These are phyloP conservation scores for Naematelia aurantialba DNA, from an alignment of 768 basidiomycete genomes.

Conservation along the genomic window DNA sequence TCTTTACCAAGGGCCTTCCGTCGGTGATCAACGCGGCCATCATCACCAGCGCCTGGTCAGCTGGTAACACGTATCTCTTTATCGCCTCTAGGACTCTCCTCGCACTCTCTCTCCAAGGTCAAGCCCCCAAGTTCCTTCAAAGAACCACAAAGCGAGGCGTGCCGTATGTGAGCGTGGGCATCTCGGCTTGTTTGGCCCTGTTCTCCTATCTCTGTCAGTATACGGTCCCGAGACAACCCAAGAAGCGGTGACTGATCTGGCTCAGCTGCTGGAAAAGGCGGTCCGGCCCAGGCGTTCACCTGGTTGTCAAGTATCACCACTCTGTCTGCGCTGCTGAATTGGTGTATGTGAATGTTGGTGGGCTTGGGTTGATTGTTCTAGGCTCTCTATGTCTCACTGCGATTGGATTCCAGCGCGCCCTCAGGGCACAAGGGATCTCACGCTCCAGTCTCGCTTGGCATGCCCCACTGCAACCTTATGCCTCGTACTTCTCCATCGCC, in stretches of 20 bases:
- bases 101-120: slow-evolving; percentile 16
- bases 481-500: not conserved
- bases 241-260: too few species aligned
- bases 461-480: slow-evolving; percentile 20
- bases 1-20: too few species aligned
- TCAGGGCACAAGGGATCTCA: too few species aligned
- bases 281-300: too few species aligned
- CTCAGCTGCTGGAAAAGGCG: too few species aligned
- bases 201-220: slow-evolving; percentile 31
- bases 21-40: slow-evolving; percentile 15
- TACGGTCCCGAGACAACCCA: too few species aligned
- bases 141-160: slow-evolving; percentile 14
- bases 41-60: not conserved
- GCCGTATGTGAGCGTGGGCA: slow-evolving; percentile 22
- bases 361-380: too few species aligned
- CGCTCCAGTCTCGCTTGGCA: slow-evolving; percentile 20
- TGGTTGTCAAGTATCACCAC: too few species aligned
- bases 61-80: slow-evolving; percentile 9
- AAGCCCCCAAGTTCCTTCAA: slow-evolving; percentile 20
- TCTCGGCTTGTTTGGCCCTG: slow-evolving; percentile 21
- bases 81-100: slow-evolving; percentile 21
- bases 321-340: too few species aligned
- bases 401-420: too few species aligned
- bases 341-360: too few species aligned
- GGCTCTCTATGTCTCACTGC: too few species aligned